Conservation (phyloP, 139 green algal species). For the Dunaliella primolecta region DNA sequence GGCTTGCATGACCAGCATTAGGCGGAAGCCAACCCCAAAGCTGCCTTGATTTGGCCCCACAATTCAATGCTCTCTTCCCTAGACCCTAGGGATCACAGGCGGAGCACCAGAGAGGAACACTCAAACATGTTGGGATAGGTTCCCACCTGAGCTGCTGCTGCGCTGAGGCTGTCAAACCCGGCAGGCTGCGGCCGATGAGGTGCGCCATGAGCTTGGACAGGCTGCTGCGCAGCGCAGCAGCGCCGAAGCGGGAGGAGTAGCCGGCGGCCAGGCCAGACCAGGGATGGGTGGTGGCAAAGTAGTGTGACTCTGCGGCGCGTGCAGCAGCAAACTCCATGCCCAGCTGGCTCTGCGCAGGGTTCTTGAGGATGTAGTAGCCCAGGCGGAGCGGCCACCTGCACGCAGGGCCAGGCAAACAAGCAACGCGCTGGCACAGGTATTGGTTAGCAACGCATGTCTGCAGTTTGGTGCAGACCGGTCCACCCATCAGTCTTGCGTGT, state of each 20-base stretch:
- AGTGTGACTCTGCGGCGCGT: neutral
- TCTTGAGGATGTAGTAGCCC: constrained; percentile 16
- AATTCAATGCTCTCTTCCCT: too few relatives aligned
- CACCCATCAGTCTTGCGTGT: too few relatives aligned
- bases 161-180: neutral
- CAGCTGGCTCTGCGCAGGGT: constrained; percentile 19
- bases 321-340: constrained; percentile 13
- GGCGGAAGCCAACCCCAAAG: too few relatives aligned
- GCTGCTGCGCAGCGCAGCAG: neutral
- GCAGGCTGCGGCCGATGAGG: neutral
- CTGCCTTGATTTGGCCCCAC: too few relatives aligned
- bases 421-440: too few relatives aligned
- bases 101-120: too few relatives aligned
- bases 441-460: too few relatives aligned
- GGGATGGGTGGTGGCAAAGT: constrained; percentile 4
- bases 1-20: too few relatives aligned
- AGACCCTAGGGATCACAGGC: too few relatives aligned
- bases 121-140: too few relatives aligned
- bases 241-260: neutral
- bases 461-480: too few relatives aligned
- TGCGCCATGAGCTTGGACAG: constrained; percentile 5
- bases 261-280: neutral
- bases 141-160: constrained; percentile 9
- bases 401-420: too few relatives aligned
- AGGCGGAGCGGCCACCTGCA: neutral